Evolutionary conservation across 2,329 filamentous ascomycete genomes (phyloP).

Genomic region (Coleophoma cylindrospora): DNA sequence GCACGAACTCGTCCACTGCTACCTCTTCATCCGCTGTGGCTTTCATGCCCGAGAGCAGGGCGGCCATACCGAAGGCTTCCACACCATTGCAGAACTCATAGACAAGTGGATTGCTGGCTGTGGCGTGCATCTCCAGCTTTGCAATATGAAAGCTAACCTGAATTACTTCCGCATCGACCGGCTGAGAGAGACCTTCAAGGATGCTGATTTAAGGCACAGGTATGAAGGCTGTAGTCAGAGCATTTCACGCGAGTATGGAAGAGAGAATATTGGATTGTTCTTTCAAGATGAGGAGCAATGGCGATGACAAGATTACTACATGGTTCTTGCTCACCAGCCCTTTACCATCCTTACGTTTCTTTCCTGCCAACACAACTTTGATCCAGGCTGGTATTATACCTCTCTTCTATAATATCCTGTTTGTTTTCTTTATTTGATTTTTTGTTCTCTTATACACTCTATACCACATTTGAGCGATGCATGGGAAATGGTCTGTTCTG

Average conservation of each 20-base stretch:
- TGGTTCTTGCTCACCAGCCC: no score
- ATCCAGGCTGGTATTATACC: no score
- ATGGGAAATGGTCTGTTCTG: no score
- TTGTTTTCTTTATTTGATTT: no score
- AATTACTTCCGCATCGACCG: constrained; percentile 39
- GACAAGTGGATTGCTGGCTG: constrained; percentile 51
- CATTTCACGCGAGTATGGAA: not conserved
- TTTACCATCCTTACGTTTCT: no score
- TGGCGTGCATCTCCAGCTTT: constrained; percentile 45
- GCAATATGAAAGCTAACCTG: constrained; percentile 58
- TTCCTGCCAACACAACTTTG: no score
- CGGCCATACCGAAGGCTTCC: constrained; percentile 57
- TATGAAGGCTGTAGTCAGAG: constrained; percentile 14
- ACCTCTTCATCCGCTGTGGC: constrained; percentile 58
- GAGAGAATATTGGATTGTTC: no score
- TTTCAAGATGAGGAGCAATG: no score
- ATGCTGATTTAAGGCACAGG: constrained; percentile 1
- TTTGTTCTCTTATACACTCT: no score
- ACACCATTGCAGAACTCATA: constrained; percentile 52
- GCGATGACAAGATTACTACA: no score
- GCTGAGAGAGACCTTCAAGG: not conserved
- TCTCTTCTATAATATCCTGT: no score
- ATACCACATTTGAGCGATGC: no score
- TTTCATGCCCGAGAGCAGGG: constrained; percentile 49
- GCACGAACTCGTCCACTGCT: constrained; percentile 64